Percentiles rank a stretch among this genome's conserved stretches.
Conservation (phyloP, 305 asterid species). For the Petunia hybrid region DNA sequence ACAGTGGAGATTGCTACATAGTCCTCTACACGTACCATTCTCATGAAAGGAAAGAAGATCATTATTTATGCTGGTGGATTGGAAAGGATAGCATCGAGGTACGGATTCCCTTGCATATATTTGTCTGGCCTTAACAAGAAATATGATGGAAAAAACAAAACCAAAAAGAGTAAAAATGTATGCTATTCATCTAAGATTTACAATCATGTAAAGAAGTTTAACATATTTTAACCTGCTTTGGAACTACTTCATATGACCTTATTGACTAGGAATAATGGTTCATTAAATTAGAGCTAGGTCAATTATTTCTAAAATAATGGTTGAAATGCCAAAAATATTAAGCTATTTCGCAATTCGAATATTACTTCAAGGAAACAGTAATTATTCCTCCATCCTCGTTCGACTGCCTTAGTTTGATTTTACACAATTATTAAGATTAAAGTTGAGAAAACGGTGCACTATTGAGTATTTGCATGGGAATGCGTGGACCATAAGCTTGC, state of each 20-base stretch:
- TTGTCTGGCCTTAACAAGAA: not conserved
- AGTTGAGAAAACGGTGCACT: no score
- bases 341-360: no score
- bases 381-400: no score
- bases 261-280: not conserved
- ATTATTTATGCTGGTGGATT: constrained; percentile 34
- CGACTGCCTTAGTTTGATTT: no score
- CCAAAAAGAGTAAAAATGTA: no score
- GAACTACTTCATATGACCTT: not conserved
- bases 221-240: not conserved
- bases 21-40: constrained; percentile 67
- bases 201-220: not conserved
- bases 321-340: no score
- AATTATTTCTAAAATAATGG: no score
- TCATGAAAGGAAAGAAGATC: constrained; percentile 68
- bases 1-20: constrained; percentile 26
- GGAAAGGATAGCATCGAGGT: constrained; percentile 72
- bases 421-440: no score
- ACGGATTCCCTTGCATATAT: constrained; percentile 14
- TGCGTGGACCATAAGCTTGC: no score
- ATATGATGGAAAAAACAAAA: not conserved
- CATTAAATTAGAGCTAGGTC: no score
- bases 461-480: no score
- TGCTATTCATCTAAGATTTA: not conserved
- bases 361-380: no score